Base-by-base conservation (phyloP, 2,329 filamentous ascomycete species). In the Teratosphaeria zuluensis region DNA sequence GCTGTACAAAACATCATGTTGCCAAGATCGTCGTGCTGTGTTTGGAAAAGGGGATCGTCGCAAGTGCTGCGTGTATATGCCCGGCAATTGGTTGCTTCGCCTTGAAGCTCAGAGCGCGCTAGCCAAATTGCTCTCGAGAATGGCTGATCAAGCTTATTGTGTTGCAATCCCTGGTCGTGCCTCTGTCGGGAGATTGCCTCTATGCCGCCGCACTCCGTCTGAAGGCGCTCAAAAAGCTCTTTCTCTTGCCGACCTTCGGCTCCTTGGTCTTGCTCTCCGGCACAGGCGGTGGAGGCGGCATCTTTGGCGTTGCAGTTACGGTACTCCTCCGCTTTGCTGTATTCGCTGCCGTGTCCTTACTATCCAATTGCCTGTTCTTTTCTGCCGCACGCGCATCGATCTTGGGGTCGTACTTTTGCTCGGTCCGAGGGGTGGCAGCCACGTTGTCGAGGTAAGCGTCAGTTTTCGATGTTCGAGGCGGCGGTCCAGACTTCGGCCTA, bases 161-260 rank as follows among this genome's bases (percentile, higher is more conserved):
- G 14, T 42, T n/a, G 35, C n/a, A 14, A 42, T 14, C 5, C 35
- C 35, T 16, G 35, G 16, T 16, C n/a, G 35, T 42, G 12, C 51
- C 16, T 19, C 51, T 24, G 51, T 7, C 16, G 14, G 30, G 14
- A 12, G 51, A 19, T 12, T 19, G 30, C 14, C 14, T 16, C 19
- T 53, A 57, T 8, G 56, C 48, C 4, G 56, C 56, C 30, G 28
- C 21, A 31, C 54, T 58, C 42, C 70, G 68, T 56, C 72, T 72
- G 63, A 79, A 79, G 33, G 77, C 75, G 24, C 70, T 68, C 58
- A 77, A 63, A 59, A 79, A 74, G 60, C 76, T 78, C 69, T 78
- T 79, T 59, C 77, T 70, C 68, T 78, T 79, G 56, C 72, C 70
- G 24, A 77, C 68, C 58, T 70, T 73, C n/a, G 71, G 66, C 16